Percentiles rank a stretch among this genome's conserved stretches.
Conservation (phyloP, 805 yeast genomes). For the Starmerella floricola region DNA sequence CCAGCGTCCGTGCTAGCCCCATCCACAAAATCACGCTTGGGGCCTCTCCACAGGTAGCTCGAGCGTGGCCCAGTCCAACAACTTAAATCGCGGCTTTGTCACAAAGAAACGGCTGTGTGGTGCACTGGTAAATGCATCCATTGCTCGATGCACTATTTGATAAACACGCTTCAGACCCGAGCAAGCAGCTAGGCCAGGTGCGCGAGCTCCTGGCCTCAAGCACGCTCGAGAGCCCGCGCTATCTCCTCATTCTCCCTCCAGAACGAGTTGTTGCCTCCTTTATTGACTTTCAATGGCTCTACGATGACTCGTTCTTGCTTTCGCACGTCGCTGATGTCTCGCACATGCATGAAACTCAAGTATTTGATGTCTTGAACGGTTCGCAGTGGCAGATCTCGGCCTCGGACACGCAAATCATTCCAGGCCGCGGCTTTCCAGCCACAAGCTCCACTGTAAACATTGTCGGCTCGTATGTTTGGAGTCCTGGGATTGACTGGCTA, state of each 20-base stretch:
- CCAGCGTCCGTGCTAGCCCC: no score
- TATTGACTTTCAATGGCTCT: conserved; percentile 11
- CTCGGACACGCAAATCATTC: conserved; percentile 1
- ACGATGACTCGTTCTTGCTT: conserved; percentile 18
- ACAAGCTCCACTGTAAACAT: background rate
- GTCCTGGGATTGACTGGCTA: conserved; percentile 9
- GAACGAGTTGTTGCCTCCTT: background rate
- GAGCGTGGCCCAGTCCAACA: no score
- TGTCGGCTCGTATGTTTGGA: conserved; percentile 5
- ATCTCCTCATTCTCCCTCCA: conserved; percentile 19
- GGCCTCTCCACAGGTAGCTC: no score
- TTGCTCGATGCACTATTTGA: conserved; percentile 21
- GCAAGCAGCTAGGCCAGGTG: conserved; percentile 14
- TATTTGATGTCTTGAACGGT: conserved; percentile 7
- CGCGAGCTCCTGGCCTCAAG: conserved; percentile 3
- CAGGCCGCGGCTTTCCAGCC: conserved; percentile 7
- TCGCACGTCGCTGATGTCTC: conserved; percentile 16
- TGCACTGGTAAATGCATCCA: conserved; percentile 14
- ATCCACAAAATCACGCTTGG: no score
- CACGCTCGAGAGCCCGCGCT: background rate
- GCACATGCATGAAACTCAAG: background rate
- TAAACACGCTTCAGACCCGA: conserved; percentile 13
- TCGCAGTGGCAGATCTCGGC: conserved; percentile 4
- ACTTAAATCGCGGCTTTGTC: no score
- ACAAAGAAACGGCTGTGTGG: no score